Base-by-base conservation (phyloP, 1,139 yeast species). In the Magnusiomyces fungicola region DNA sequence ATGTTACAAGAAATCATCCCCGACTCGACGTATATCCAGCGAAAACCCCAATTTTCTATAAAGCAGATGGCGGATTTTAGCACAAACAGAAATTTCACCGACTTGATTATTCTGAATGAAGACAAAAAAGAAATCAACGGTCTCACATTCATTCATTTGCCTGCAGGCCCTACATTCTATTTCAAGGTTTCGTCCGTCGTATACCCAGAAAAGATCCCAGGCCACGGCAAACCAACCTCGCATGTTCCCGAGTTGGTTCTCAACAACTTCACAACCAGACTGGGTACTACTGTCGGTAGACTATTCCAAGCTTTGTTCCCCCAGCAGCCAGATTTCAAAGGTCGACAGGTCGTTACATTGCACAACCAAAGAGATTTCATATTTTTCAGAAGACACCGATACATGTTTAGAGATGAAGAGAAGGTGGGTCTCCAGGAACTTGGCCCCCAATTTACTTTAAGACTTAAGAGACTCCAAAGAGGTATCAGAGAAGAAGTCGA, bases 291-390 rank as follows among this genome's bases (percentile, higher is more conserved):
- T 0, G 95, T 92, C 3, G 97, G 96, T 29, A 75, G 95, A 54
- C 70, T 92, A 55, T 92, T 92, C 70, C 97, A 89, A 65, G 80
- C 96, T 1, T 73, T 94, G 32, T 88, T 90, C 69, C 98, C 98
- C 1, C 89, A 85, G 53, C 78, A 79, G 53, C 98, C 98, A 1
- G 97, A 92, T 63, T 78, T 94, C 59, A 84, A 85, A 66, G 98
- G 98, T 34, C 78, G 98, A 59, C 97, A 92, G 66, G 98, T 88
- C 47, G 84, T 92, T 38, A 92, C 98, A 0, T 70, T 92, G 63
- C 98, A 92, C 66, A 92, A 92, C 66, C 98, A 92, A 67, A 77
- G 98, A 71, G 98, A 92, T 66, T 94, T 77, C 65, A 86, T 92
- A 45, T 92, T 92, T 63, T 89, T 92, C 75, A 78, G 98, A 68